Base-by-base conservation (phyloP, 768 basidiomycete genomes). In the Auricularia auricula-judae region DNA sequence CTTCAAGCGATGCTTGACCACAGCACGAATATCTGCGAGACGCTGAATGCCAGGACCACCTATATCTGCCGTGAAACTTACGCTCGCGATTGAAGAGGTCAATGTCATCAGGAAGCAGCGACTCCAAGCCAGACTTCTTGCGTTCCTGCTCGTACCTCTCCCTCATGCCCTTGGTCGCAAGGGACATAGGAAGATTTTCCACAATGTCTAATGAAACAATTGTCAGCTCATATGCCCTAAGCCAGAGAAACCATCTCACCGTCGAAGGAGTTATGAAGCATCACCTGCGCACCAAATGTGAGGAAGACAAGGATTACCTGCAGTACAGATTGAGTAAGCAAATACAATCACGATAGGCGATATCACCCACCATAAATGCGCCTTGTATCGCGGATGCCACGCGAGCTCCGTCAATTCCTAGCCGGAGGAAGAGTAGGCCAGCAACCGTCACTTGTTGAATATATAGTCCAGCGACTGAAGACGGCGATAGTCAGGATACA, bases 391-490 rank as follows among this genome's bases (percentile, higher is more conserved):
- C 66, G 3, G 81, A 79, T 0, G 74, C 63, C 29, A 65, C 56
- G 10, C 78, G 73, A 33, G 76, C 67, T 0, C 65, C 64, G 65
- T 79, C 67, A 56, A 74, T 71, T 7, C 76, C 69, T 2, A 75
- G 72, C 64, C 80, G 81, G 63, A 90, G 74, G 80, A 90, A 88
- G 76, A 89, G 87, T 10, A 89, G 76, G 18, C 83, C 85, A 4
- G 81, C 78, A 18, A 89, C 74, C 67, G 83, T 85, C 36, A 88
- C 74, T 69, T 88, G 83, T 69, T 86, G 83, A 69, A 89, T 85
- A 71, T 90, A 90, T 58, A 90, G 77, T 0, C 86, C 87, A 35
- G 86, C 83, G 69, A 88, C 75, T 86, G 74, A 73, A 74, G 8
- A 66, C 63, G 53, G 36, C 21, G 63, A 14, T 66, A 61, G 18